Conservation (phyloP, 2,329 filamentous ascomycete genomes). For the Passalora sequoiae region DNA sequence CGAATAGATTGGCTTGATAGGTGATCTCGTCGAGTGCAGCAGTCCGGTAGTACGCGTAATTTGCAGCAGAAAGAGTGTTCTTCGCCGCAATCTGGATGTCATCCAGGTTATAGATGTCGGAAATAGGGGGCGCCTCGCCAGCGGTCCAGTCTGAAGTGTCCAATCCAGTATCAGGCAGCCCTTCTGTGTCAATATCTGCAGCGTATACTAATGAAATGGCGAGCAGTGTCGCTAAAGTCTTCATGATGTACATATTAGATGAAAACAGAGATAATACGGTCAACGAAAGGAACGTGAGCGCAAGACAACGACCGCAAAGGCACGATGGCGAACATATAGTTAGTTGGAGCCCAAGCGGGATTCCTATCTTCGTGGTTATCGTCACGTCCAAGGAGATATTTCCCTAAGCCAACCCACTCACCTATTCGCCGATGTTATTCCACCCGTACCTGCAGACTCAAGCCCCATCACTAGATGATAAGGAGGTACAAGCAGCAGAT, state of each 20-base stretch:
- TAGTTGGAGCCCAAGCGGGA: not conserved
- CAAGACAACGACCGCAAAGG: too few species aligned
- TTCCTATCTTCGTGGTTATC: not conserved
- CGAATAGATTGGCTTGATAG: conserved; percentile 27
- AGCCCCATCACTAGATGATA: too few species aligned
- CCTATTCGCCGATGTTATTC: not conserved
- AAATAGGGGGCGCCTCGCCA: conserved; percentile 24
- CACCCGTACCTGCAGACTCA: too few species aligned
- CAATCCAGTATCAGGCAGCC: conserved; percentile 28
- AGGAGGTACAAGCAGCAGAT: too few species aligned
- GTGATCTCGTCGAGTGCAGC: conserved; percentile 29
- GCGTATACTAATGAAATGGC: conserved; percentile 12
- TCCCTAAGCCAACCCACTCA: not conserved
- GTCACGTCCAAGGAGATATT: not conserved
- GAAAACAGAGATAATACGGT: not conserved
- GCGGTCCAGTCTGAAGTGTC: conserved; percentile 26
- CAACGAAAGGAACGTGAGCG: not conserved
- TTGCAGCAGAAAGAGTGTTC: conserved; percentile 44
- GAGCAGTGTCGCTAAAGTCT: conserved; percentile 1
- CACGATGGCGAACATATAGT: too few species aligned
- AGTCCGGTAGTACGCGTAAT: conserved; percentile 30
- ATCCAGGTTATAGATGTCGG: conserved; percentile 24
- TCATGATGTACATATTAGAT: conserved; percentile 1
- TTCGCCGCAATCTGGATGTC: conserved; percentile 38
- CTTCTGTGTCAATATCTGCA: conserved; percentile 26